Percentiles rank a stretch among this genome's conserved stretches.
phyloP scores from a whole-genome alignment of 2,329 filamentous ascomycete genomes.

The Ascosphaera pollenicola region DNA sequence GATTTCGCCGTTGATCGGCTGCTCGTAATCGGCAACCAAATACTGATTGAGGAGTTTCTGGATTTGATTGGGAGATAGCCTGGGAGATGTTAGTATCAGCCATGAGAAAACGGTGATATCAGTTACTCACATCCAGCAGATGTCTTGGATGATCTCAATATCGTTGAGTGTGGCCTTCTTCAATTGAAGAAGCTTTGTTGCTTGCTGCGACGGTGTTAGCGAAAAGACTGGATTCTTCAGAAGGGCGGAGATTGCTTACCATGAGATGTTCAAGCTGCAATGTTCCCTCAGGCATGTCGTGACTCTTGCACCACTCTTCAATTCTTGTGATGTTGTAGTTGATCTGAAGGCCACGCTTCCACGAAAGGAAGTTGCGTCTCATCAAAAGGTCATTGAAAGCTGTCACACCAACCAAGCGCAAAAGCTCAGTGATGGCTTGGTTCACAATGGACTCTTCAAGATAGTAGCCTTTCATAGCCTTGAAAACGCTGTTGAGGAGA shows the following conservation, averaged over 20 bases:
- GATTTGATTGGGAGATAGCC: constrained; percentile 95
- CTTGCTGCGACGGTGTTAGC: constrained; percentile 39
- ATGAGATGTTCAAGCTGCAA: constrained; percentile 95
- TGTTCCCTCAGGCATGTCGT: constrained; percentile 97
- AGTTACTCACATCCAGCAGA: constrained; percentile 87
- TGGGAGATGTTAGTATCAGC: constrained; percentile 14
- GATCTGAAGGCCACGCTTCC: constrained; percentile 98
- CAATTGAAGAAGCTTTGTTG: constrained; percentile 88
- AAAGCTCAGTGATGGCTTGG: constrained; percentile 82
- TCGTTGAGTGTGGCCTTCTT: constrained; percentile 99
- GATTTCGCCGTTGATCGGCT: constrained; percentile 97
- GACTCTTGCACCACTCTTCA: constrained; percentile 99
- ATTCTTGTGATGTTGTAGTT: constrained; percentile 99
- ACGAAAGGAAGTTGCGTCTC: constrained; percentile 94
- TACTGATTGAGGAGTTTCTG: constrained; percentile 99
- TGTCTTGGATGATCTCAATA: constrained; percentile 99
- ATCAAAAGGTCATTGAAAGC: constrained; percentile 97
- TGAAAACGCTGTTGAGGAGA: constrained; percentile 89
- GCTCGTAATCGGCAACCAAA: constrained; percentile 94
- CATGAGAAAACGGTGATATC: neutral
- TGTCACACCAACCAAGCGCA: constrained; percentile 83
- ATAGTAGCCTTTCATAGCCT: constrained; percentile 98
- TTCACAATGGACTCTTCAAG: constrained; percentile 90
- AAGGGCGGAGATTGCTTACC: constrained; percentile 29
- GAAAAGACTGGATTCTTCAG: constrained; percentile 3